Evolutionary conservation across 352 stramenopile genomes (phyloP), one percentile per base, ranked within the genome.

Genomic region (Pythium dissimile): DNA sequence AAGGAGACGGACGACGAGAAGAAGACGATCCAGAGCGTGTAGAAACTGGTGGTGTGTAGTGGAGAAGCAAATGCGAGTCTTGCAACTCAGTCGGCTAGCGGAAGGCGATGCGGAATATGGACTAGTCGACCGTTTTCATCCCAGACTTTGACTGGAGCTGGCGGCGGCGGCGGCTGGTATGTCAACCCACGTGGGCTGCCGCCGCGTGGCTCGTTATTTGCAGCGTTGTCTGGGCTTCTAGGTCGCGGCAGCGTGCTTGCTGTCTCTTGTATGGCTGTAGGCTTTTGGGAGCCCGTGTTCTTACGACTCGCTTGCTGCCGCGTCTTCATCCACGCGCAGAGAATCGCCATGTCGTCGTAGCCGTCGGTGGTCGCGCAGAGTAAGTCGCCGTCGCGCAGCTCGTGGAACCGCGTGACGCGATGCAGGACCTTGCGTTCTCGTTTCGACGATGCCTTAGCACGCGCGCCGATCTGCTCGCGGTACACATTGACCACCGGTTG

Each of bases 291-390:
- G 24, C 28, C 47, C 34, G 23, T 74, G 52, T 31, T 72, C 69
- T 26, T 46, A 46, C 43, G 76, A 53, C 8, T 76, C 11, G 63
- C 31, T n/a, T 64, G 53, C 50, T 87, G 73, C 12, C 75, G 59
- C 10, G 69, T 54, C 18, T 80, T 76, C 45, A 88, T 82, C 80
- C 78, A 89, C 15, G 74, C 59, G 24, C 78, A 88, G 21, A 88
- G 52, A 23, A 91, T 84, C 20, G 62, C 67, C 72, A 88, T 91
- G 24, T 91, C 80, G 38, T 91, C 74, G 58, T 86, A 85, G 11
- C 73, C 49, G 23, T 84, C 67, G 18, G 69, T 75, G 0, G 80
- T 91, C 35, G 74, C 67, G 38, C 79, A 91, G 2, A 91, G 53
- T 8, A 71, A 61, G 31, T 89, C 80, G 0, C 80, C 79, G 16